phyloP scores from a whole-genome alignment of 139 green algal genomes.

The Coccomyxa sp. region DNA sequence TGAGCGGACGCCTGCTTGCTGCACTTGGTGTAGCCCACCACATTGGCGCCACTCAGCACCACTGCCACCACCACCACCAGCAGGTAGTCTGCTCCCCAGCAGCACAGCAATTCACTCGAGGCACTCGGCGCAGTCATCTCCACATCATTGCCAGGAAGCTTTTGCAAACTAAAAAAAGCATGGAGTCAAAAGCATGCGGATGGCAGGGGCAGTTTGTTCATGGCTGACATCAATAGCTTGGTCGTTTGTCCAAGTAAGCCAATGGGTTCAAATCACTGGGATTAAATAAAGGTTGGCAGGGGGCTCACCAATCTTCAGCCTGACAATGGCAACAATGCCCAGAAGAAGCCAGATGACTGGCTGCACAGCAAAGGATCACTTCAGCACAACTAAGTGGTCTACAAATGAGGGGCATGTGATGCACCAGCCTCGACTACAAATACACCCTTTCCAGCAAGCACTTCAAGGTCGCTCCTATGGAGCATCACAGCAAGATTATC shows the following conservation, averaged over 20 bases:
- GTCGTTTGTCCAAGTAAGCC: no score
- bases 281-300: background rate
- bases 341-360: conserved; percentile 57
- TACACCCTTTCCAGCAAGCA: no score
- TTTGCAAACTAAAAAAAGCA: no score
- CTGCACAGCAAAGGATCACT: conserved; percentile 4
- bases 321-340: conserved; percentile 57
- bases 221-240: no score
- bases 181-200: no score
- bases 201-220: background rate
- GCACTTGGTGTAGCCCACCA: conserved; percentile 87
- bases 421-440: no score
- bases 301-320: conserved; percentile 59
- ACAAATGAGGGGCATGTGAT: no score
- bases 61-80: conserved; percentile 79
- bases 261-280: no score
- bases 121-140: no score
- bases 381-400: background rate
- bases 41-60: conserved; percentile 71
- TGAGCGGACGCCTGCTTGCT: conserved; percentile 58
- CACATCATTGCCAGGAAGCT: no score
- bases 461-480: no score
- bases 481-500: background rate
- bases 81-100: conserved; percentile 63
- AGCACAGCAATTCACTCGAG: background rate